Conservation (phyloP, 2,329 filamentous ascomycete genomes). For the Aspergillus brunneoviolaceus region DNA sequence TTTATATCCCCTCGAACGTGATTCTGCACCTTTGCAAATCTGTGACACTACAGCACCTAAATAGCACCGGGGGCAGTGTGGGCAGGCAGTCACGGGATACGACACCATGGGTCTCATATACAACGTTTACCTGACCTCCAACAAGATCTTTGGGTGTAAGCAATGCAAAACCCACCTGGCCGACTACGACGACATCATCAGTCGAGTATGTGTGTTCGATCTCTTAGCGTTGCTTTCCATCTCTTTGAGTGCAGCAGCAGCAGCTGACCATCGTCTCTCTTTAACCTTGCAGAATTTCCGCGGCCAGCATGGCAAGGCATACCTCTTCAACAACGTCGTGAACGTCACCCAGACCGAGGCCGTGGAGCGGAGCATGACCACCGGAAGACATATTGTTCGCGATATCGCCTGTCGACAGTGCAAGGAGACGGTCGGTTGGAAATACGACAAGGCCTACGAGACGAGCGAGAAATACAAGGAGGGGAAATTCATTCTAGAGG, state of each 20-base stretch:
- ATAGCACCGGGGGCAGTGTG: slow-evolving; percentile 17
- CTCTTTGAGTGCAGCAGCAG: background rate
- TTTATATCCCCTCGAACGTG: background rate
- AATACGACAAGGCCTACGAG: slow-evolving; percentile 97
- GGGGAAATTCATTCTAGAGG: slow-evolving; percentile 95
- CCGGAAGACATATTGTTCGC: slow-evolving; percentile 87
- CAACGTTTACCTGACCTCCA: slow-evolving; percentile 84
- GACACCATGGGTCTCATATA: slow-evolving; percentile 78
- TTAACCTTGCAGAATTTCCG: slow-evolving; percentile 75
- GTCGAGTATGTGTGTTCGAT: slow-evolving; percentile 64
- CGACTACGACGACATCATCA: slow-evolving; percentile 95
- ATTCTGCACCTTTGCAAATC: slow-evolving; percentile 1
- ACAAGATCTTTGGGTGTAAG: slow-evolving; percentile 90
- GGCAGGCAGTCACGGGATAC: slow-evolving; percentile 18
- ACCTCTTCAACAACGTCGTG: slow-evolving; percentile 91
- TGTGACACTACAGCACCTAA: slow-evolving; percentile 22
- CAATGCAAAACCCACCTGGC: slow-evolving; percentile 93
- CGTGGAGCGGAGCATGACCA: slow-evolving; percentile 97
- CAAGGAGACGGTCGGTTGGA: slow-evolving; percentile 93
- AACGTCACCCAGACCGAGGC: slow-evolving; percentile 80
- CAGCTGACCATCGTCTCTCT: slow-evolving; percentile 6
- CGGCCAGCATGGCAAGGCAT: slow-evolving; percentile 96
- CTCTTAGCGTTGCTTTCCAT: background rate
- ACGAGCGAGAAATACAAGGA: slow-evolving; percentile 95
- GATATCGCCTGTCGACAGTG: slow-evolving; percentile 92